Percentiles rank a stretch among this genome's conserved stretches.
Evolutionary conservation across 2,329 filamentous ascomycete genomes (phyloP).

Genomic region (Diplodia sapinea): DNA sequence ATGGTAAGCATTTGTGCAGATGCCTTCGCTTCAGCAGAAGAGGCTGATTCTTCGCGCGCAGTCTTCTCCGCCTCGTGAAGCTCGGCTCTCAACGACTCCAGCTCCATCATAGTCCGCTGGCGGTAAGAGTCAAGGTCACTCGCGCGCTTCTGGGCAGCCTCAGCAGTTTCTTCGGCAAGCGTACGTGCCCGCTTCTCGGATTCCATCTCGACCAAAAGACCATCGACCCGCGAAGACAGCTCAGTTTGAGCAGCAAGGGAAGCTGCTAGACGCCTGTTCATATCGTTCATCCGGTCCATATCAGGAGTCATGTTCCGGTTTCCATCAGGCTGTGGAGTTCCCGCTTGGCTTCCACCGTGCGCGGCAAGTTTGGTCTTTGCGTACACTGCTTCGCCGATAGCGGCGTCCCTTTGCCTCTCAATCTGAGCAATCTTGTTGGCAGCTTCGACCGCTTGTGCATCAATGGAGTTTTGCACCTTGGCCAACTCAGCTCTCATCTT

Average conservation of each 20-base stretch:
- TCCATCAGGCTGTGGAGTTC: slow-evolving; percentile 60
- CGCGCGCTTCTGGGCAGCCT: slow-evolving; percentile 81
- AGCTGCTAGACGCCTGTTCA: slow-evolving; percentile 81
- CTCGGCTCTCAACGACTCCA: slow-evolving; percentile 84
- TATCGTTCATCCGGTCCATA: slow-evolving; percentile 72
- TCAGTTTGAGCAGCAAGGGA: slow-evolving; percentile 80
- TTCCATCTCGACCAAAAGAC: slow-evolving; percentile 71
- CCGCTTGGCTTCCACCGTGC: slow-evolving; percentile 70
- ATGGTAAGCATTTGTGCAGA: slow-evolving; percentile 76
- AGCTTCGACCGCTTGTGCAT: slow-evolving; percentile 83
- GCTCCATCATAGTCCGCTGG: slow-evolving; percentile 81
- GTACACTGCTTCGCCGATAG: slow-evolving; percentile 94
- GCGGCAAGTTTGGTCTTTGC: slow-evolving; percentile 91
- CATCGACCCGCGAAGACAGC: slow-evolving; percentile 76
- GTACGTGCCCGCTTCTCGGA: slow-evolving; percentile 81
- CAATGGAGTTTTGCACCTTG: slow-evolving; percentile 87
- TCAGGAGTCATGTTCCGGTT: slow-evolving; percentile 65
- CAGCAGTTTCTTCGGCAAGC: slow-evolving; percentile 85
- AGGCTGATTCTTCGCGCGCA: slow-evolving; percentile 80
- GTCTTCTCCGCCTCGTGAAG: slow-evolving; percentile 79
- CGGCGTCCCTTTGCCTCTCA: slow-evolving; percentile 90
- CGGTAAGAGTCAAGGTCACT: slow-evolving; percentile 82
- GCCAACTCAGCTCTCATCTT: slow-evolving; percentile 88
- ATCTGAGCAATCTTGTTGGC: slow-evolving; percentile 91
- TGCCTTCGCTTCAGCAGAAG: slow-evolving; percentile 76